These are phyloP conservation scores for Colletotrichum chlorophyti DNA, from an alignment of 2,329 filamentous ascomycete genomes.

Conservation along the genomic window DNA sequence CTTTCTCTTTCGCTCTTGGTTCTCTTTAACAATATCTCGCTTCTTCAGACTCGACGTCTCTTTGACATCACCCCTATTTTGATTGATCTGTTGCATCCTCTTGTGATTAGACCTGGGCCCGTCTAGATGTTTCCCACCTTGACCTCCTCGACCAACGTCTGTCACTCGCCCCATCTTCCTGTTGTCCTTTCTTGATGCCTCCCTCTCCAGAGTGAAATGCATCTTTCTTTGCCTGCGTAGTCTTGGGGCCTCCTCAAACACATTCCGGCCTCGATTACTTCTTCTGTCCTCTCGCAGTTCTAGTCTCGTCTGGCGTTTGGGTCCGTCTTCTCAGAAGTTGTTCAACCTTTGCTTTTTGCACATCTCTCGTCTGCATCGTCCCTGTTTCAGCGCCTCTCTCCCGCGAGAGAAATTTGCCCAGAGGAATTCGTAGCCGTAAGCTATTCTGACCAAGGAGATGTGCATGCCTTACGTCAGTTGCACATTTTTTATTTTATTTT, in stretches of 20 bases:
- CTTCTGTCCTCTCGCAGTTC: slow-evolving; percentile 25
- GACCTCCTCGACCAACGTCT: not conserved
- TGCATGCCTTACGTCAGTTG: slow-evolving; percentile 25
- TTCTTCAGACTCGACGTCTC: no score
- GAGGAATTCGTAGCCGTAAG: slow-evolving; percentile 3
- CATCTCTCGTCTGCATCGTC: slow-evolving; percentile 27
- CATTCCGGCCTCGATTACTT: slow-evolving; percentile 15
- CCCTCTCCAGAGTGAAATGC: slow-evolving; percentile 4
- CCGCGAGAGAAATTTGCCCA: slow-evolving; percentile 1
- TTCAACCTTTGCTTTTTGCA: slow-evolving; percentile 25
- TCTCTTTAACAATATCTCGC: no score
- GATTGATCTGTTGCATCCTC: no score
- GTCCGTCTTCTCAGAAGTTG: slow-evolving; percentile 18
- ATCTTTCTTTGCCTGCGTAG: no score
- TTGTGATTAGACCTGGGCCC: no score
- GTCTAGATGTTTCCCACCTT: no score
- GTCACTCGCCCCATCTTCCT: not conserved
- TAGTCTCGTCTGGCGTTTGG: slow-evolving; percentile 4
- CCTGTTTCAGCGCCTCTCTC: slow-evolving; percentile 28
- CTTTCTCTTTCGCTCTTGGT: not conserved
- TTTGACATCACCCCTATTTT: no score
- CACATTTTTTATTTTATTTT: not conserved
- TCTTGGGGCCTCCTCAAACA: slow-evolving; percentile 1
- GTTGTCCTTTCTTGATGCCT: no score
- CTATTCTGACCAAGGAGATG: slow-evolving; percentile 14